Evolutionary conservation across 2,329 filamentous ascomycete species (phyloP), one percentile per base, ranked within the genome.

Genomic region (Ophiocordyceps australis): DNA sequence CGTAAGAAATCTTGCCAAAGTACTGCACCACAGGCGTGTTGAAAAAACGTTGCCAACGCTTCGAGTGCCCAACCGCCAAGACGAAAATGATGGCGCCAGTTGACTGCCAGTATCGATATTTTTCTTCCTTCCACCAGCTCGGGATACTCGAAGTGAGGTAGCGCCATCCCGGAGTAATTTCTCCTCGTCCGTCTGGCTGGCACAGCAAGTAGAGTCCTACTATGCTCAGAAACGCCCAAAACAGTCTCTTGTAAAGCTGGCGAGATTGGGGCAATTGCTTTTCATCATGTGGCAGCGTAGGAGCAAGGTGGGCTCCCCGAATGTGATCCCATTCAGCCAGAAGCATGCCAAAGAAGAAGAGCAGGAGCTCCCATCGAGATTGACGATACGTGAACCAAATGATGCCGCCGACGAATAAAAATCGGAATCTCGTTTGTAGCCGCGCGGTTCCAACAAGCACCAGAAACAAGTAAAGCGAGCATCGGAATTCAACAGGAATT

Each of bases 401-500:
- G 25, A 65, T 33, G 2, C 45, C 28, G 11, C 35, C 39, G 9
- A 69, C 37, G n/a, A 51, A 47, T 14, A 52, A 32, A 17, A 61
- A 46, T 13, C 67, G 51, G 23, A 55, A 35, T 14, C 30, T 30
- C 9, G 47, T 52, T 20, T 52, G 51, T 17, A 67, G 39, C 15
- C 59, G 50, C 5, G 59, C 59, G 8, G 60, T 54, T 13, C 54
- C 65, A 4, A 68, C 31, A 14, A 68, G 43, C 9, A 55, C 50
- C 7, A 70, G 43, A 41, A 71, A 72, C 8, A 72, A 52, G 30
- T 64, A 52, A 40, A 73, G 56, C 3, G 63, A 68, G 40, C 59
- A 64, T 31, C 61, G 54, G 37, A 66, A 69, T 40, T 73, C 67
- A 24, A 69, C 56, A 3, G 67, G 66, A 22, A 73, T 71, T 5